Evolutionary conservation across 306 rosid species (phyloP), one percentile per base, ranked within the genome.

Genomic region (Vicia faba): DNA sequence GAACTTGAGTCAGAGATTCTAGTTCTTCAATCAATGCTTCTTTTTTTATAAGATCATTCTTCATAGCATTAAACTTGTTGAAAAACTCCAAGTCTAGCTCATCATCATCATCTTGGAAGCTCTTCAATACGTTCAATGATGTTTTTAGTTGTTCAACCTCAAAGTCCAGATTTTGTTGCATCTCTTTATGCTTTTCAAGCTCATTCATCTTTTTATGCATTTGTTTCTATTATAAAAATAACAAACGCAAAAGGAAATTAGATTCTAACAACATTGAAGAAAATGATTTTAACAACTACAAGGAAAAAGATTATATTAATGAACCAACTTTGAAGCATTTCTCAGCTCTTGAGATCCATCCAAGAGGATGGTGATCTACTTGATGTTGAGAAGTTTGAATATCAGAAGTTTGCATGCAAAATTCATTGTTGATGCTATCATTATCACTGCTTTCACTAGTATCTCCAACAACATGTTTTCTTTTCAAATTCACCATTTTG

Each of bases 111-210:
- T 20, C 23, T 20, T 20, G 23, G 23, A 20, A 20, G 23, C 23
- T 20, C 23, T 20, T 20, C 23, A 20, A 20, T 20, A 20, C 23
- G 23, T 51, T 84, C 87, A 60, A 89, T 13, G 75, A 56, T 31
- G 88, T 91, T 84, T 79, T 82, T 13, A 87, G 75, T 35, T 81
- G 85, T 80, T 85, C 84, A 82, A 92, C 87, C 77, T 92, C 96
- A 84, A 87, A 68, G 64, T 87, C 96, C 60, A 89, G 77, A 18
- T 85, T 82, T 81, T 92, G 95, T 68, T 85, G 87, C 70, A 28
- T 74, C 74, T 89, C 96, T 26, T 85, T 75, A 77, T 87, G 81
- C 74, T 83, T 83, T 68, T 89, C 86, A 35, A 87, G 86, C 23
- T 77, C 77, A 49, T 87, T 78, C 67, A 84, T 89, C 80, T 80